Evolutionary conservation across 805 yeast genomes (phyloP), one percentile per base, ranked within the genome.

Genomic region (Yamadazyma philogaea): DNA sequence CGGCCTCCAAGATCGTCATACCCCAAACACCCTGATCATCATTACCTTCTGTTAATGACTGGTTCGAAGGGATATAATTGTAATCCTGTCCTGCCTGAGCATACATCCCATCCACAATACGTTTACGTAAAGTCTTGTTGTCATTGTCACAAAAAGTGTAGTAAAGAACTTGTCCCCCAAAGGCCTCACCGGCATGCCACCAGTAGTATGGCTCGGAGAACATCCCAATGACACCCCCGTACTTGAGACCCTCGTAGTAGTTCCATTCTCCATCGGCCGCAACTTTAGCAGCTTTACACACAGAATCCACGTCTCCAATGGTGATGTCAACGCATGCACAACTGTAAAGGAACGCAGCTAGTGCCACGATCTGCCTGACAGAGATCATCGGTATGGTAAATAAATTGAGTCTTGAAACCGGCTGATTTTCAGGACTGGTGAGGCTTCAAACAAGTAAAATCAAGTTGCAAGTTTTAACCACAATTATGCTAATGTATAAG

Each of bases 11-110:
- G 35, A 68, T 58, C 6, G 75, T 65, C 62, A 72, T 54, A 1
- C 74, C 75, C 77, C 77, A 72, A n/a, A 72, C 74, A 41, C 75
- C 77, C 55, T 72, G 77, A 58, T 72, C 77, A 63, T 72, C 77
- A 49, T 72, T 72, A 49, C 77, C 77, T 50, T 72, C 77, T 16
- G 71, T 63, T 60, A 71, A 56, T 11, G 74, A 62, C 52, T 69
- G 75, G 48, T 72, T 72, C n/a, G 63, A 49, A 7, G 77, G 77
- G 52, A 72, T 64, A 45, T 69, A 71, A 54, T 72, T 60, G 46
- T 48, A 60, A 44, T 65, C 54, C 3, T 49, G 55, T n/a, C 77
- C 77, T 1, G 71, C 64, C 47, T 72, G 78, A 39, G 61, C 63
- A 48, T 53, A 63, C 69, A 74, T 70, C 10, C 66, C 78, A 22